phyloP scores from a whole-genome alignment of 108 stramenopile species.

The Skeletonema marinoi region DNA sequence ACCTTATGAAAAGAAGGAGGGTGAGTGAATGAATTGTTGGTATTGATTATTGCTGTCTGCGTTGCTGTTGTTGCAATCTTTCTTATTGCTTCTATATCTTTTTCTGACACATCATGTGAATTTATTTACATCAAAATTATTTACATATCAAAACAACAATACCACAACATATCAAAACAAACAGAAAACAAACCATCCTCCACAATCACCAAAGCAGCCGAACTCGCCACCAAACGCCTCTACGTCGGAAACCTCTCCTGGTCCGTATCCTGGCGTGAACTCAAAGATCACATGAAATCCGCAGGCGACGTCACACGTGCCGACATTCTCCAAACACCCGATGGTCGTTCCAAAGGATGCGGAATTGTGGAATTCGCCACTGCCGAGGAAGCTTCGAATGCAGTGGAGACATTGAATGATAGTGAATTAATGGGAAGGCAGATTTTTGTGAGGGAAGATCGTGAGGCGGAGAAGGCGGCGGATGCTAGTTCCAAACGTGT shows the following conservation, averaged over 20 bases:
- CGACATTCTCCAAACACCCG: constrained; percentile 48
- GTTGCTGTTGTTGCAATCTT: too few species aligned
- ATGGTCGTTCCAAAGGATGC: constrained; percentile 88
- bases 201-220: constrained; percentile 4
- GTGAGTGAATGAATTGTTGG: neutral
- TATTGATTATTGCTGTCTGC: neutral
- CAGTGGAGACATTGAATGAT: constrained; percentile 79
- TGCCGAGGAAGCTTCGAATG: constrained; percentile 75
- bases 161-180: neutral
- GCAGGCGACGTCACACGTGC: constrained; percentile 77
- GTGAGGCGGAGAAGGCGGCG: constrained; percentile 52
- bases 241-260: constrained; percentile 92
- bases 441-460: constrained; percentile 87
- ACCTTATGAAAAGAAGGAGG: constrained; percentile 10
- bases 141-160: neutral
- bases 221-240: constrained; percentile 50
- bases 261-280: constrained; percentile 64
- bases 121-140: too few species aligned
- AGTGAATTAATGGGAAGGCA: constrained; percentile 76
- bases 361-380: constrained; percentile 91
- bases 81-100: too few species aligned
- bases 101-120: neutral
- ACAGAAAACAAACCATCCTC: neutral
- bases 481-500: constrained; percentile 46
- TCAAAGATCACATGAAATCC: constrained; percentile 92